Evolutionary conservation across 768 basidiomycete genomes (phyloP).

Genomic region (Infundibulicybe gibba): DNA sequence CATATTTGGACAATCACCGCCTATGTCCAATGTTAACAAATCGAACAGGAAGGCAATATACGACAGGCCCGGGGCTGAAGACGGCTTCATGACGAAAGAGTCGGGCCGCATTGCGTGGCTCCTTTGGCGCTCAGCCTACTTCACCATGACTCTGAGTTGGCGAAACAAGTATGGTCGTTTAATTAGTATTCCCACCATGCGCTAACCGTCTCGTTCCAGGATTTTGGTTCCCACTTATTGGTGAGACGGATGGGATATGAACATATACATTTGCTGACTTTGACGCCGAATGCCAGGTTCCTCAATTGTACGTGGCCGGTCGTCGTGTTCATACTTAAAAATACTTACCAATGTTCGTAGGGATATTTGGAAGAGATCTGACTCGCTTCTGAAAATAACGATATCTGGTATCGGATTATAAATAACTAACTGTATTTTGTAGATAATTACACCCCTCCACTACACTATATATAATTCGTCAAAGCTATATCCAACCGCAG

Average conservation of each 20-base stretch:
- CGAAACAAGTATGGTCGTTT: slow-evolving; percentile 57
- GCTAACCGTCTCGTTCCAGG: slow-evolving; percentile 22
- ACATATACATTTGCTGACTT: slow-evolving; percentile 1
- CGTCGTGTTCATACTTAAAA: slow-evolving; percentile 7
- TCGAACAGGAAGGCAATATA: slow-evolving; percentile 71
- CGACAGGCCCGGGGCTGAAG: slow-evolving; percentile 52
- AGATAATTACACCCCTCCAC: no score
- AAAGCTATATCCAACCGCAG: background rate
- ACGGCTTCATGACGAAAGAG: slow-evolving; percentile 53
- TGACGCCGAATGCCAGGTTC: slow-evolving; percentile 40
- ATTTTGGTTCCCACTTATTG: slow-evolving; percentile 68
- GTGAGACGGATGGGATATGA: slow-evolving; percentile 27
- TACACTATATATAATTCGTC: no score
- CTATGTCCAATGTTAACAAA: slow-evolving; percentile 4
- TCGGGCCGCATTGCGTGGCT: slow-evolving; percentile 72
- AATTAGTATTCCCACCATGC: background rate
- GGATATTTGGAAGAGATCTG: slow-evolving; percentile 76
- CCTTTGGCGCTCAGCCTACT: slow-evolving; percentile 79
- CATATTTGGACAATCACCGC: background rate
- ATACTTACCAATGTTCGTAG: slow-evolving; percentile 24
- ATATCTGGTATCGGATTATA: no score
- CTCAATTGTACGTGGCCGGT: slow-evolving; percentile 50
- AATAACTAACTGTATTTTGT: background rate
- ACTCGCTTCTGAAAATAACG: slow-evolving; percentile 52
- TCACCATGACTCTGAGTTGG: slow-evolving; percentile 69